Evolutionary conservation across 306 rosid species (phyloP), one percentile per base, ranked within the genome.

Genomic region (Coriaria nepalensis): DNA sequence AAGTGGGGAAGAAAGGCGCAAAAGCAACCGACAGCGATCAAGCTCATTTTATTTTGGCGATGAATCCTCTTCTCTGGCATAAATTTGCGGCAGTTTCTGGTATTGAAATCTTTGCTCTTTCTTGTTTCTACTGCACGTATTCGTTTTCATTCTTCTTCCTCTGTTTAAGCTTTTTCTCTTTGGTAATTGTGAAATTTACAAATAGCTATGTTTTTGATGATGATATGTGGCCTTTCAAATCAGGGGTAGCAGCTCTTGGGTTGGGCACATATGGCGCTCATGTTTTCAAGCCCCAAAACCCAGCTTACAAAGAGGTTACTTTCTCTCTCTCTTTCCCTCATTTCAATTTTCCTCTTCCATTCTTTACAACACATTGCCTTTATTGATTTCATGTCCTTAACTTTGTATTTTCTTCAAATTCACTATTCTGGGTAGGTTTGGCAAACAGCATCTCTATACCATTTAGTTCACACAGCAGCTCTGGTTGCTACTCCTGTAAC

Each of bases 371-470:
- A 7, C 3, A 6, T 55, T 13, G 43, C 13, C 9, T n/a, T 6
- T 8, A 37, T 20, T 11, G 9, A 6, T 44, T 37, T 32, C 5
- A 6, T 37, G 14, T 45, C 32, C 38, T 13, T 36, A 6, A 4
- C 42, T n/a, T 51, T 44, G 43, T 47, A 0, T 38, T 5, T 12
- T 40, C 10, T 37, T 35, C 35, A 20, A 9, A 13, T 56, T 13
- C 52, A 47, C 55, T 34, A 35, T 37, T 5, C 43, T 72, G 55
- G 47, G 42, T 61, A 90, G 98, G 95, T 85, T 55, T 92, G 98
- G 98, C 78, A 92, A 2, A 85, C 98, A 0, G 98, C 98, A 2
- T 75, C 95, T 40, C 82, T 85, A 39, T 90, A 90, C 70, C 98
- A 85, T 68, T 75, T 90, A 82, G 86, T 82, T 59, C 98, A 90